A percentile compares a stretch with the other conserved stretches of the same genome.
These are phyloP conservation scores for Penicillium egyptiacum DNA, from an alignment of 495 filamentous ascomycete species.

Conservation along the genomic window DNA sequence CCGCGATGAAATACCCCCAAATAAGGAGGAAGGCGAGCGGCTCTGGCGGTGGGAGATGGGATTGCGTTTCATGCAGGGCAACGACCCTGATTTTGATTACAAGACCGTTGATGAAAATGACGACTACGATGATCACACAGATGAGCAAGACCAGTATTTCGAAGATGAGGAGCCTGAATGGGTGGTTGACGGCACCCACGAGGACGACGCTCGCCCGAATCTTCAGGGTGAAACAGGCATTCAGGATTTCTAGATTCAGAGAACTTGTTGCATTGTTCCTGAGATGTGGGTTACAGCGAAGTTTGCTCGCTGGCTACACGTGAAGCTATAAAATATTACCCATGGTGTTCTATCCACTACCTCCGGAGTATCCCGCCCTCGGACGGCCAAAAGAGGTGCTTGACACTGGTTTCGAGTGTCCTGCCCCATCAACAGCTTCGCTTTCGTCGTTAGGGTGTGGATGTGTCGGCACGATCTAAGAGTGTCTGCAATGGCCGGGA, in stretches of 20 bases:
- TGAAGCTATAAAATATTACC: background rate
- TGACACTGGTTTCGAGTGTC: background rate
- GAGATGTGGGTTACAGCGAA: background rate
- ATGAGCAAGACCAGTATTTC: conserved; percentile 71
- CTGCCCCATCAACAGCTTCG: background rate
- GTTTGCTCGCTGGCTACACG: background rate
- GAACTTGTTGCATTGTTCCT: background rate
- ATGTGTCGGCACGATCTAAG: background rate
- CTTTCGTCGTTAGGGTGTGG: background rate
- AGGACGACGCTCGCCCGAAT: conserved; percentile 32
- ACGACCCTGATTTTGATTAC: conserved; percentile 78
- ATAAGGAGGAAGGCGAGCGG: conserved; percentile 62
- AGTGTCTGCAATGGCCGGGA: background rate
- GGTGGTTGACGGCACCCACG: conserved; percentile 49
- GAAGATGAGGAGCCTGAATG: conserved; percentile 72
- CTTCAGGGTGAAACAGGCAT: conserved; percentile 73
- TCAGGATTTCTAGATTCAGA: conserved; percentile 66
- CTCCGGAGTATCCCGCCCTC: background rate
- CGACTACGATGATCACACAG: conserved; percentile 61
- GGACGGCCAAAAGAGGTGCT: background rate
- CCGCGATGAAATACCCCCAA: conserved; percentile 55
- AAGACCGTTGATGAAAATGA: conserved; percentile 64
- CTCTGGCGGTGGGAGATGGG: conserved; percentile 69
- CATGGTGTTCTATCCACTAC: background rate
- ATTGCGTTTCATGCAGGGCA: conserved; percentile 67